Percentiles rank a stretch among this genome's conserved stretches.
These are phyloP conservation scores for Sphagnum contortum DNA, from an alignment of 225 moss, liverwort and hornwort species.

Conservation along the genomic window DNA sequence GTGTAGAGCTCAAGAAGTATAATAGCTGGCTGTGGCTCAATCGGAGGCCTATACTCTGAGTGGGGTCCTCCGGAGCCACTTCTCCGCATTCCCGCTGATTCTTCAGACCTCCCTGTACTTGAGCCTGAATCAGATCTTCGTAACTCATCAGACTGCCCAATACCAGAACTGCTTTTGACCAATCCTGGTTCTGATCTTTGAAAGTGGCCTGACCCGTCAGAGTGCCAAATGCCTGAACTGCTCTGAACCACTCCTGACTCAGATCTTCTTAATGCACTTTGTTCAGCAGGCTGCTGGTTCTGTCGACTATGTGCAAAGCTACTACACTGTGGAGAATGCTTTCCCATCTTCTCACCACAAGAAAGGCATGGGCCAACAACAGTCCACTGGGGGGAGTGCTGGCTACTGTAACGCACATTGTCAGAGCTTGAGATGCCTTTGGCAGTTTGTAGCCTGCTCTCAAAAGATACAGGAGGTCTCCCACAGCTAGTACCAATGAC, in stretches of 20 bases:
- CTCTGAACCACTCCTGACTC: constrained; percentile 12
- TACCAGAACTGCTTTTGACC: constrained; percentile 28
- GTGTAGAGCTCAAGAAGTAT: constrained; percentile 79
- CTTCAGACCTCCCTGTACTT: constrained; percentile 18
- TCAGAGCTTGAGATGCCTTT: constrained; percentile 19
- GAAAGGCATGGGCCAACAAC: constrained; percentile 29
- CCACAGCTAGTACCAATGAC: constrained; percentile 74
- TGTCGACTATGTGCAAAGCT: constrained; percentile 6
- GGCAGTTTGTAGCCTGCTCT: constrained; percentile 21
- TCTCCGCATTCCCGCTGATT: constrained; percentile 26
- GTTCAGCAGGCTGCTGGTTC: constrained; percentile 8
- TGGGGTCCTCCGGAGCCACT: constrained; percentile 23
- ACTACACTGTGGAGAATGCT: constrained; percentile 24
- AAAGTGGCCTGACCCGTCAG: constrained; percentile 31
- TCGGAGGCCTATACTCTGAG: constrained; percentile 22
- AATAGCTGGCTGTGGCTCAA: constrained; percentile 74
- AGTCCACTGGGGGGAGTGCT: constrained; percentile 37
- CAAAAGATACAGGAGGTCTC: constrained; percentile 29
- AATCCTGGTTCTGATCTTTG: constrained; percentile 37
- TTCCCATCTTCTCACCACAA: constrained; percentile 29
- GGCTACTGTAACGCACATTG: constrained; percentile 26
- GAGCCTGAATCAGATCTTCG: constrained; percentile 1
- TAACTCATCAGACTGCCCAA: constrained; percentile 6
- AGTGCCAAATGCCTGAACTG: constrained; percentile 17
- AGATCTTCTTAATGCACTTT: constrained; percentile 8